Evolutionary conservation across 306 rosid species (phyloP).

Genomic region (Lotus japonicus): DNA sequence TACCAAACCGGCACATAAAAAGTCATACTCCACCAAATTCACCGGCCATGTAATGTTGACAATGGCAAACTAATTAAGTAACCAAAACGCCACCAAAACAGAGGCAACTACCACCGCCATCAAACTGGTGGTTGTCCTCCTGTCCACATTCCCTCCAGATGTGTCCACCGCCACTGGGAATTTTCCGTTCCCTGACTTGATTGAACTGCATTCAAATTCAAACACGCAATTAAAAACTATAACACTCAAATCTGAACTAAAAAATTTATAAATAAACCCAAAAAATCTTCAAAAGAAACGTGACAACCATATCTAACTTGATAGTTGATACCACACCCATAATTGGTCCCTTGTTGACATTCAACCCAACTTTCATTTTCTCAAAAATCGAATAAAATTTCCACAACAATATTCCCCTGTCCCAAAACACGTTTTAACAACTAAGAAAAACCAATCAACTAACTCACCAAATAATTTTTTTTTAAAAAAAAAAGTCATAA

Average conservation of each 20-base stretch:
- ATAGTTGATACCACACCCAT: constrained; percentile 3
- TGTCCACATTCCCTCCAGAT: constrained; percentile 3
- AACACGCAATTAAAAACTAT: no score
- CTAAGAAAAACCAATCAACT: neutral
- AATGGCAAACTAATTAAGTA: no score
- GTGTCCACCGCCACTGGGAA: constrained; percentile 30
- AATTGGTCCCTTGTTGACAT: constrained; percentile 21
- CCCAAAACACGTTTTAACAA: constrained; percentile 4
- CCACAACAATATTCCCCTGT: neutral
- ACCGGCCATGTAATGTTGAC: constrained; percentile 5
- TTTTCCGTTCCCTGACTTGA: constrained; percentile 54
- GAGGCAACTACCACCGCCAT: neutral
- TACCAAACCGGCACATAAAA: no score
- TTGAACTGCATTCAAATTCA: constrained; percentile 49
- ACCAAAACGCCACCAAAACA: constrained; percentile 24
- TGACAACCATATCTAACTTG: constrained; percentile 9
- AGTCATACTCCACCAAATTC: no score
- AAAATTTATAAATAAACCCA: no score
- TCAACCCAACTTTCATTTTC: neutral
- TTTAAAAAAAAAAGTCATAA: neutral
- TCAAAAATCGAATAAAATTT: neutral
- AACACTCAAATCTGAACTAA: no score
- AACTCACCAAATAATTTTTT: neutral
- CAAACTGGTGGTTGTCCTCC: neutral
- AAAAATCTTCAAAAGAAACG: neutral